Evolutionary conservation across 2,329 filamentous ascomycete species (phyloP).

Genomic region (Bipolaris gigantea): DNA sequence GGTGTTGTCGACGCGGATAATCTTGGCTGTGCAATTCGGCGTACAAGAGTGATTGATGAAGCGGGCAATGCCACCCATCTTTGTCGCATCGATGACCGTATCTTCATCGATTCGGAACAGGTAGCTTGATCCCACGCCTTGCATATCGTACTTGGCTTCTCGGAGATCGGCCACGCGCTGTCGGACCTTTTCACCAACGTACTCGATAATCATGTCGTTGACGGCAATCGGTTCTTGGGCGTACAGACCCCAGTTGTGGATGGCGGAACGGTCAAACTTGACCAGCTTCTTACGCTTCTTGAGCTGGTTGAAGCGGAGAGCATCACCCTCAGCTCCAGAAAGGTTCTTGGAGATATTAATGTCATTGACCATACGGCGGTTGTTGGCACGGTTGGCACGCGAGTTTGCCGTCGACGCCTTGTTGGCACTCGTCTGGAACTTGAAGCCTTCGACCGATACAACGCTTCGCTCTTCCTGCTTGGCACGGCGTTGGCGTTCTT

Average conservation of each 20-base stretch:
- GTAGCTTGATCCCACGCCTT: slow-evolving; percentile 95
- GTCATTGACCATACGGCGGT: slow-evolving; percentile 90
- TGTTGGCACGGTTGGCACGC: slow-evolving; percentile 91
- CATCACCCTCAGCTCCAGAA: slow-evolving; percentile 76
- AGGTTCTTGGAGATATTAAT: slow-evolving; percentile 86
- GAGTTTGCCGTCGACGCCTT: slow-evolving; percentile 85
- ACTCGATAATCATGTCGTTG: slow-evolving; percentile 99
- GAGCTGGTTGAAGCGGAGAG: slow-evolving; percentile 96
- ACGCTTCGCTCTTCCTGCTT: slow-evolving; percentile 58
- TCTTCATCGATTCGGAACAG: slow-evolving; percentile 98
- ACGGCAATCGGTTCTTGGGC: slow-evolving; percentile 96
- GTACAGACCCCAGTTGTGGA: slow-evolving; percentile 98
- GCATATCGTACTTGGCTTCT: slow-evolving; percentile 89
- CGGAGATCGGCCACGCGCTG: slow-evolving; percentile 97
- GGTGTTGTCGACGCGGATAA: slow-evolving; percentile 97
- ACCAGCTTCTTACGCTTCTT: slow-evolving; percentile 99
- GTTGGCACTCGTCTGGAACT: slow-evolving; percentile 71
- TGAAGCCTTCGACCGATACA: slow-evolving; percentile 47
- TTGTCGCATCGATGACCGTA: slow-evolving; percentile 96
- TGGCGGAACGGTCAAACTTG: slow-evolving; percentile 94
- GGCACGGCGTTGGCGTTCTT: slow-evolving; percentile 82
- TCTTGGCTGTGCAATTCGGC: slow-evolving; percentile 98
- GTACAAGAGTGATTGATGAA: slow-evolving; percentile 99
- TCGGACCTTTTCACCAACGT: slow-evolving; percentile 94
- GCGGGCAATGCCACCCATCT: slow-evolving; percentile 94